These are phyloP conservation scores for Jacaranda copaia DNA, from an alignment of 257 asterid species.

Conservation along the genomic window DNA sequence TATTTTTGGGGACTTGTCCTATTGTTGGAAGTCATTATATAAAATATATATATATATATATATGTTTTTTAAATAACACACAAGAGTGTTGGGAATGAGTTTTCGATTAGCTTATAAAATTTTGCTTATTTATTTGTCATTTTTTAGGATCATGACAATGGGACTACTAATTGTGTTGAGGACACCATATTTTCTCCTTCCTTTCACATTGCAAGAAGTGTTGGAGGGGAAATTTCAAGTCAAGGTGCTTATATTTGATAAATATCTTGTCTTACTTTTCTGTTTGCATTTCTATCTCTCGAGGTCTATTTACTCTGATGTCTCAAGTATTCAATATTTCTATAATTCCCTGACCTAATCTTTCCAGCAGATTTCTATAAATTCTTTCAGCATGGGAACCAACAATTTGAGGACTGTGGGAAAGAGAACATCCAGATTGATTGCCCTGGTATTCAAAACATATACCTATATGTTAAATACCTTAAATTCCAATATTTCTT, in stretches of 20 bases:
- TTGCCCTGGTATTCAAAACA: slow-evolving; percentile 51
- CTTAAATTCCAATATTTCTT: slow-evolving; percentile 18
- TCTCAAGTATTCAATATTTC: slow-evolving; percentile 1
- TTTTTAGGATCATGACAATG: slow-evolving; percentile 59
- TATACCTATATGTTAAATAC: slow-evolving; percentile 21
- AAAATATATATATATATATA: background rate
- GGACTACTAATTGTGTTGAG: slow-evolving; percentile 44
- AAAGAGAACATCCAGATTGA: slow-evolving; percentile 60
- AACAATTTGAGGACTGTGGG: slow-evolving; percentile 59
- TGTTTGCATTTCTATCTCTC: slow-evolving; percentile 30
- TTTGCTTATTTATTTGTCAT: slow-evolving; percentile 34
- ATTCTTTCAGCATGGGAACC: slow-evolving; percentile 63
- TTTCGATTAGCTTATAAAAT: slow-evolving; percentile 23
- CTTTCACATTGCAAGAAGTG: slow-evolving; percentile 64
- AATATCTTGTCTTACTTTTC: background rate
- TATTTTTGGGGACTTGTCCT: background rate
- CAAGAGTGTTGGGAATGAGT: slow-evolving; percentile 24
- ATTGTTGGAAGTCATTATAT: background rate
- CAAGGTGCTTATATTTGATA: slow-evolving; percentile 54
- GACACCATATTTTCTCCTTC: slow-evolving; percentile 92
- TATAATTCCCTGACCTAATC: slow-evolving; percentile 28
- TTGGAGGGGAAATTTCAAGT: slow-evolving; percentile 63
- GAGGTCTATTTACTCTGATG: background rate
- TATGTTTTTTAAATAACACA: slow-evolving; percentile 13
- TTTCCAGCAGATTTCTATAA: slow-evolving; percentile 60